Conservation (phyloP, 805 yeast genomes). For the Blastobotrys muscicola region DNA sequence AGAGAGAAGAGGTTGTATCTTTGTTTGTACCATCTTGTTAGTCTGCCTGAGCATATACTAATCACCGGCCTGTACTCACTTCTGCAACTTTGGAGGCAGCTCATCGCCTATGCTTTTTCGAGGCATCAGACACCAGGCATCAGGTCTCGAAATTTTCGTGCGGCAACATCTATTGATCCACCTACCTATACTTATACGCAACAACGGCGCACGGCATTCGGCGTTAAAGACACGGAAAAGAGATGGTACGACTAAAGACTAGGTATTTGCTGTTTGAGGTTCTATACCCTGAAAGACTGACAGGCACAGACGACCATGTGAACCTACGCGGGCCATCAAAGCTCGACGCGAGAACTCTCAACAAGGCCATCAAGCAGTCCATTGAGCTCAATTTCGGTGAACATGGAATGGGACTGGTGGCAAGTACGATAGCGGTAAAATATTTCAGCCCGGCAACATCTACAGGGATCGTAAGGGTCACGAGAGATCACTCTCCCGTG, state of each 20-base stretch:
- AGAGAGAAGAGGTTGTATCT: constrained; percentile 52
- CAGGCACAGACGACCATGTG: constrained; percentile 10
- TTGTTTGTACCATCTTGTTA: constrained; percentile 20
- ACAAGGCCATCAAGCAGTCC: constrained; percentile 44
- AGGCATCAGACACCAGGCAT: not conserved
- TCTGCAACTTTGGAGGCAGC: not conserved
- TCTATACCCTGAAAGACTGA: constrained; percentile 45
- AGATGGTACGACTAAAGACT: constrained; percentile 82
- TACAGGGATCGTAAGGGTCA: constrained; percentile 74
- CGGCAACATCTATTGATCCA: not conserved
- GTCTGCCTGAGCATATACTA: constrained; percentile 1
- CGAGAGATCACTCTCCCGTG: constrained; percentile 50
- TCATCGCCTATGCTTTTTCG: not conserved
- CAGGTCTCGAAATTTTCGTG: not conserved
- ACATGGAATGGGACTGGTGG: constrained; percentile 56
- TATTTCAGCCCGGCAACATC: constrained; percentile 76
- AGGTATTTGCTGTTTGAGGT: constrained; percentile 78
- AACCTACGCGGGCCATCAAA: constrained; percentile 21
- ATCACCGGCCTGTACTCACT: not conserved
- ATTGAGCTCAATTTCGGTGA: constrained; percentile 70
- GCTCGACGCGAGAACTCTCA: constrained; percentile 41
- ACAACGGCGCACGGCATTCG: too few species aligned
- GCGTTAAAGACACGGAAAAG: not conserved
- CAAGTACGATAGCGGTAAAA: constrained; percentile 53
- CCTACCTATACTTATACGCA: not conserved